Percentiles rank a stretch among this genome's conserved stretches.
These are phyloP conservation scores for Globisporangium nodosum DNA, from an alignment of 352 stramenopile species.

Conservation along the genomic window DNA sequence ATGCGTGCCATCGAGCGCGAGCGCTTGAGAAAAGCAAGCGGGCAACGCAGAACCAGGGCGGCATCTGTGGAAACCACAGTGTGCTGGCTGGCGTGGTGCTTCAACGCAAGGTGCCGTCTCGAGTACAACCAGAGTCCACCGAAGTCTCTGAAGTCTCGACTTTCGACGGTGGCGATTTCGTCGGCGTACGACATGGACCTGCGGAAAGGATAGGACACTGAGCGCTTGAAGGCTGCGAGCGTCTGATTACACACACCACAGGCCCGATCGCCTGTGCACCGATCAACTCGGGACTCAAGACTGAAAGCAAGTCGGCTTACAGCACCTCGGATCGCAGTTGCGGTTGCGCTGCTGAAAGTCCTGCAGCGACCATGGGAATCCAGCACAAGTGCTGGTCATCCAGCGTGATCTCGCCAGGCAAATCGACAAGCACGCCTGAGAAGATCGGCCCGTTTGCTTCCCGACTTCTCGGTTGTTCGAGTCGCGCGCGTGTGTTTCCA, in stretches of 20 bases:
- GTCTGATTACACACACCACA: background rate
- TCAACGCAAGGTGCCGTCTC: background rate
- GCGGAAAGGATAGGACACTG: slow-evolving; percentile 1
- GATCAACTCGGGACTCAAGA: background rate
- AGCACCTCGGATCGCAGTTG: background rate
- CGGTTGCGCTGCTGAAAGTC: background rate
- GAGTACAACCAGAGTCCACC: background rate
- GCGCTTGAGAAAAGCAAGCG: background rate
- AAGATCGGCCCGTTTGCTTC: too few species aligned
- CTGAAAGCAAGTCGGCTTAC: background rate
- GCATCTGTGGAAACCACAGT: background rate
- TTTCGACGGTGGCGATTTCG: background rate
- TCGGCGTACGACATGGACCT: slow-evolving; percentile 6
- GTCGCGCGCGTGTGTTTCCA: too few species aligned
- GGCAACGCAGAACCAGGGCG: background rate
- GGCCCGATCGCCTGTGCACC: background rate
- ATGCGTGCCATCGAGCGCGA: background rate
- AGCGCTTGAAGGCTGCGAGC: background rate
- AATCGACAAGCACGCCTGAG: too few species aligned
- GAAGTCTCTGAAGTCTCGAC: background rate
- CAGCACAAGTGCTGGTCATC: background rate
- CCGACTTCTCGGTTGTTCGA: too few species aligned
- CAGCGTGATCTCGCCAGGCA: background rate
- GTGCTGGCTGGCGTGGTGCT: background rate
- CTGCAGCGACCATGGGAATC: too few species aligned